Conservation (phyloP, 768 basidiomycete species). For the Cystofilobasidium ferigula region DNA sequence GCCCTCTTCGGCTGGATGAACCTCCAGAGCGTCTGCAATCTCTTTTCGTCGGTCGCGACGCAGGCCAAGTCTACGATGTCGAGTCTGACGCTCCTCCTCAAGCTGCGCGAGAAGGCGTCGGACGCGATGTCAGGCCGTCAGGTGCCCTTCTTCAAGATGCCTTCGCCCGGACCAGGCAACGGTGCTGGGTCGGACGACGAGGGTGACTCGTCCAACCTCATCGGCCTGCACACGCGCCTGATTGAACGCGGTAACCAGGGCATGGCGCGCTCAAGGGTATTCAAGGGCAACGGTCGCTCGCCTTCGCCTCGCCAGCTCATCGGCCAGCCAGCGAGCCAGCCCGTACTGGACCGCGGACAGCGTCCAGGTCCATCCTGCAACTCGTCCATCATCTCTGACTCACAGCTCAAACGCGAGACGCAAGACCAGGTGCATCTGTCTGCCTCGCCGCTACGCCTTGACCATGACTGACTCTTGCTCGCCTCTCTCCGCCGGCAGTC, state of each 20-base stretch:
- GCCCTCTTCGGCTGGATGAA: conserved; percentile 14
- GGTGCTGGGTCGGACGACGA: conserved; percentile 4
- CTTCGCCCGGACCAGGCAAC: background rate
- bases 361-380: too few relatives aligned
- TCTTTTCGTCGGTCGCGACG: conserved; percentile 5
- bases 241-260: conserved; percentile 12
- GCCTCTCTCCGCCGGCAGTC: background rate
- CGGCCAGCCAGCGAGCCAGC: background rate
- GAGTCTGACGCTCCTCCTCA: conserved; percentile 10
- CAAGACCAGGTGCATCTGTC: background rate
- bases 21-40: conserved; percentile 20
- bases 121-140: background rate
- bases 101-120: conserved; percentile 8
- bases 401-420: background rate
- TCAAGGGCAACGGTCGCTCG: conserved; percentile 3
- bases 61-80: conserved; percentile 17
- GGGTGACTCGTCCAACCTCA: conserved; percentile 6
- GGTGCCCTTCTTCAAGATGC: background rate
- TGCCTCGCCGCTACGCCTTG: background rate
- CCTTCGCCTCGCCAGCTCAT: background rate
- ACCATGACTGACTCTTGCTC: background rate
- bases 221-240: conserved; percentile 12
- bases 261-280: background rate
- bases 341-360: too few relatives aligned
- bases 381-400: background rate